Evolutionary conservation across 1,139 yeast species (phyloP), one percentile per base, ranked within the genome.

Genomic region (Pichia inconspicua): DNA sequence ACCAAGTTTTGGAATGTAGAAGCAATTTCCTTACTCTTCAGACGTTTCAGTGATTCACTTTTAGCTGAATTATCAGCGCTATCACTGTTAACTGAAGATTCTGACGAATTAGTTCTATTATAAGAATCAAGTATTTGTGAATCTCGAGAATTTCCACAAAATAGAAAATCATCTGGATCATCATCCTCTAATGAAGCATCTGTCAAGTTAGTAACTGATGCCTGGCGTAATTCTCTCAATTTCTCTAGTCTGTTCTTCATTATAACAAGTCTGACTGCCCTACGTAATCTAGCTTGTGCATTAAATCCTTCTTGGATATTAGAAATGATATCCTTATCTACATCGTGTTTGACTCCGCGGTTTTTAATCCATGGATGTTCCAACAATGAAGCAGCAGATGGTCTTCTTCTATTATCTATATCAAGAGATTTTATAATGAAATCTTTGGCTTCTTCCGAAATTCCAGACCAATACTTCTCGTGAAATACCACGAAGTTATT

Each of bases 271-370:
- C 64, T 54, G 56, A 88, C 84, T 36, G 95, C 97, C 60, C 85
- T 88, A 62, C 82, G 79, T 69, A 92, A 83, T 66, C 85, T 89
- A 63, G 78, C 76, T 62, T 85, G 86, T 39, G 96, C 96, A 64
- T 85, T 82, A 73, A 89, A 86, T 46, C 86, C 86, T 60, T 80
- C 78, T 68, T 74, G 73, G 60, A 83, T 78, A 54, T 68, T 70
- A 40, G 57, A 52, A 42, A 63, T 60, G 42, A 63, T 60, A 42
- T 63, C 61, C 42, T 56, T 59, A 17, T 58, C 56, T 2, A 42
- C 36, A 2, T 30, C 40, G 28, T 22, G 47, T 48, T 41, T 48
- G 32, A 8, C 42, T 43, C 73, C 69, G 48, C 74, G 77, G 50
- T 74, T 74, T 19, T 66, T 64, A 50, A 92, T 72, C 97, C 98